Evolutionary conservation across 495 filamentous ascomycete genomes (phyloP).

Genomic region (Penicillium antarcticum): DNA sequence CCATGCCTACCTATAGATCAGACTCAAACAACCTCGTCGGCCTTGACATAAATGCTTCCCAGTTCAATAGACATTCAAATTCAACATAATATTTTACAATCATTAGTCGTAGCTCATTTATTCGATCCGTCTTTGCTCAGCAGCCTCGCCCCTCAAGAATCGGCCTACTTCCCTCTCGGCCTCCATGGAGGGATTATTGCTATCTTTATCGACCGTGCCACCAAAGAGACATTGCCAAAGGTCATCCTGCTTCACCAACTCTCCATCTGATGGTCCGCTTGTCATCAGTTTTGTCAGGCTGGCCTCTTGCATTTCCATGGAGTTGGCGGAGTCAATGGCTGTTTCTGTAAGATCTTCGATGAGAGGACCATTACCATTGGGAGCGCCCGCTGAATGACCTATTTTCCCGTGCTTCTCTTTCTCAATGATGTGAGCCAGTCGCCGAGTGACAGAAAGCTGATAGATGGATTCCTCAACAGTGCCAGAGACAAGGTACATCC

Average conservation of each 20-base stretch:
- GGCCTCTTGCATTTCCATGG: slow-evolving; percentile 72
- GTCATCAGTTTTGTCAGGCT: slow-evolving; percentile 63
- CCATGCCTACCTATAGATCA: no score
- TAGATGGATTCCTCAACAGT: slow-evolving; percentile 92
- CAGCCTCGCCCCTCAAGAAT: slow-evolving; percentile 47
- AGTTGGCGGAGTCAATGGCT: slow-evolving; percentile 76
- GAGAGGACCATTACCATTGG: slow-evolving; percentile 22
- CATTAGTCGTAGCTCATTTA: neutral
- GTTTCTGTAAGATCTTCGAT: slow-evolving; percentile 46
- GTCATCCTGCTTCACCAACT: slow-evolving; percentile 75
- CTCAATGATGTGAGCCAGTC: slow-evolving; percentile 70
- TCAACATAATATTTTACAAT: no score
- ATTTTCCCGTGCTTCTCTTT: slow-evolving; percentile 29
- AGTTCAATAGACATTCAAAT: no score
- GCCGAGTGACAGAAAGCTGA: slow-evolving; percentile 72
- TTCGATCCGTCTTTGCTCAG: slow-evolving; percentile 33
- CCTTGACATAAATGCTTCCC: no score
- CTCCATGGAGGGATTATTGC: slow-evolving; percentile 13
- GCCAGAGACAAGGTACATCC: slow-evolving; percentile 85
- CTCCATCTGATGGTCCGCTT: slow-evolving; percentile 68
- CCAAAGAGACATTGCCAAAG: slow-evolving; percentile 90
- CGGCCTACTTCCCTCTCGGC: slow-evolving; percentile 40
- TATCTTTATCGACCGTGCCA: slow-evolving; percentile 23
- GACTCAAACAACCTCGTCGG: no score
- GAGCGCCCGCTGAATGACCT: slow-evolving; percentile 11